These are phyloP conservation scores for Sapria himalayana DNA, from an alignment of 345 rosid genomes.

Conservation along the genomic window DNA sequence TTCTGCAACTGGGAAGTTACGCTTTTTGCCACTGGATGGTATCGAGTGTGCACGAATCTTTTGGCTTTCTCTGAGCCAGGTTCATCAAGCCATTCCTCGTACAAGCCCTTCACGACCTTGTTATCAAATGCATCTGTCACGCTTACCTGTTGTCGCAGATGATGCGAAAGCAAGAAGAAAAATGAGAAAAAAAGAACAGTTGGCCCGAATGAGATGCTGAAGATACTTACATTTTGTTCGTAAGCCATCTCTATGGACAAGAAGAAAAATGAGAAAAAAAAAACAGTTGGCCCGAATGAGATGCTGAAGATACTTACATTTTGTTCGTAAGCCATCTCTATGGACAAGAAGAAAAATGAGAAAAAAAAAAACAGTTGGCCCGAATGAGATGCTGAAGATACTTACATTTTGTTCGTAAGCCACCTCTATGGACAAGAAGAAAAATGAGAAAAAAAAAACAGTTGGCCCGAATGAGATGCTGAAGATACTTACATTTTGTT, in stretches of 20 bases:
- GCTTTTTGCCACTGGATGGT: slow-evolving; percentile 72
- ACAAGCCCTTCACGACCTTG: slow-evolving; percentile 39
- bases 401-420: no score
- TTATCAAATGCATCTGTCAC: slow-evolving; percentile 52
- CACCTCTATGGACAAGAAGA: no score
- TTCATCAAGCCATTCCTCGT: slow-evolving; percentile 67
- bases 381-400: no score
- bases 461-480: neutral
- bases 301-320: no score
- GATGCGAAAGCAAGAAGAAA: neutral
- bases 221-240: slow-evolving; percentile 37
- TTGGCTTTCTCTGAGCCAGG: slow-evolving; percentile 72
- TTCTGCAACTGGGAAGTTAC: slow-evolving; percentile 50
- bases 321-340: no score
- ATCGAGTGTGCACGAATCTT: slow-evolving; percentile 53
- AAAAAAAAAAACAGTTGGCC: no score
- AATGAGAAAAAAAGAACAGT: neutral
- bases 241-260: slow-evolving; percentile 38
- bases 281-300: no score
- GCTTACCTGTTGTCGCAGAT: slow-evolving; percentile 20
- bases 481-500: slow-evolving; percentile 40
- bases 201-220: neutral
- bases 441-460: neutral
- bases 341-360: no score
- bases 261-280: no score